A percentile compares a stretch with the other conserved stretches of the same genome.
Evolutionary conservation across 768 basidiomycete genomes (phyloP).

Genomic region (Russula ochroleuca): DNA sequence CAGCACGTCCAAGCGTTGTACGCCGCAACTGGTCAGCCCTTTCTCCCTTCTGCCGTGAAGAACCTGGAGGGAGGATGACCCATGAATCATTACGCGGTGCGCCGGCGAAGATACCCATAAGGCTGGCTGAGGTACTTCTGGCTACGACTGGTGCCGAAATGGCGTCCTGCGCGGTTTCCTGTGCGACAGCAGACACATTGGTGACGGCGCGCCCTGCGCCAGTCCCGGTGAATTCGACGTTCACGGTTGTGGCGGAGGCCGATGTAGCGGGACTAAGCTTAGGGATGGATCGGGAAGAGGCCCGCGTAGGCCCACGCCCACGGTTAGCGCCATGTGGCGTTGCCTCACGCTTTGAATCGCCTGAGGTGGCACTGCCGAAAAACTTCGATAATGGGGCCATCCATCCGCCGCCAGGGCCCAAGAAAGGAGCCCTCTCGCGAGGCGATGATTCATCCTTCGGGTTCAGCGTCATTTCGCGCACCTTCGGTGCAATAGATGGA

Average conservation of each 20-base stretch:
- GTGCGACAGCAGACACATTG: slow-evolving; percentile 35
- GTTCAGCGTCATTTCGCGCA: slow-evolving; percentile 69
- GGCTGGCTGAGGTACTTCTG: slow-evolving; percentile 33
- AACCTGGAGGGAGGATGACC: slow-evolving; percentile 54
- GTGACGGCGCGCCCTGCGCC: slow-evolving; percentile 56
- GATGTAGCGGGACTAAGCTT: slow-evolving; percentile 83
- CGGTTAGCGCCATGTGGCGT: slow-evolving; percentile 29
- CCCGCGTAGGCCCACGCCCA: slow-evolving; percentile 22
- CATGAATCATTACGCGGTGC: slow-evolving; percentile 71
- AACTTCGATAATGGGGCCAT: slow-evolving; percentile 84
- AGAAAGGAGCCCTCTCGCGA: slow-evolving; percentile 36
- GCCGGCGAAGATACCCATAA: slow-evolving; percentile 93
- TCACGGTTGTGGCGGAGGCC: slow-evolving; percentile 88
- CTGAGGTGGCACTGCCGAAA: slow-evolving; percentile 45
- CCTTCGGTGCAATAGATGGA: slow-evolving; percentile 63
- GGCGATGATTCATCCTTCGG: slow-evolving; percentile 46
- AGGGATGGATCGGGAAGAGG: slow-evolving; percentile 54
- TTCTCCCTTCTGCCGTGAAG: slow-evolving; percentile 11
- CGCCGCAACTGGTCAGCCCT: slow-evolving; percentile 16
- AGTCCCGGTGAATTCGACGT: slow-evolving; percentile 87
- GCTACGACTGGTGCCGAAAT: slow-evolving; percentile 34
- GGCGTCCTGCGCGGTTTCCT: slow-evolving; percentile 15
- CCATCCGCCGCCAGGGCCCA: slow-evolving; percentile 51
- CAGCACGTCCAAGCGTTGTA: slow-evolving; percentile 20
- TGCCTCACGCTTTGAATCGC: slow-evolving; percentile 30